A percentile compares a stretch with the other conserved stretches of the same genome.
These are phyloP conservation scores for Coemansia erecta DNA, from an alignment of 192 early-diverging fungal species.

Conservation along the genomic window DNA sequence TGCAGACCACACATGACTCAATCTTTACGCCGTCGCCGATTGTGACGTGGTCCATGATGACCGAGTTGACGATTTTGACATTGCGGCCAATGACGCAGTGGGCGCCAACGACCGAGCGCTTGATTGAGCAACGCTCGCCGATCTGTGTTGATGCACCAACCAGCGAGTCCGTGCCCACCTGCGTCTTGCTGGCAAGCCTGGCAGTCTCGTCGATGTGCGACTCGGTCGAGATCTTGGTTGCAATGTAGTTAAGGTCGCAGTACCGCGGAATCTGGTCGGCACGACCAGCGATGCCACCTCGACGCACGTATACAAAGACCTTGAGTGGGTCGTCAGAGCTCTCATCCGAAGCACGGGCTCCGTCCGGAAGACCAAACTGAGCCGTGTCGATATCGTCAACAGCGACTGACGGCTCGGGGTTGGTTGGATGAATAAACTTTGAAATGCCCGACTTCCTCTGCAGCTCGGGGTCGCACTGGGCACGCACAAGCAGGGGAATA, in stretches of 20 bases:
- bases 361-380: slow-evolving; percentile 27
- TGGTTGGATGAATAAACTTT: slow-evolving; percentile 33
- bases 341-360: slow-evolving; percentile 25
- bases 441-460: slow-evolving; percentile 31
- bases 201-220: slow-evolving; percentile 67
- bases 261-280: slow-evolving; percentile 82
- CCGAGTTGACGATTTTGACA: slow-evolving; percentile 92
- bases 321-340: slow-evolving; percentile 54
- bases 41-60: slow-evolving; percentile 93
- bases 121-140: slow-evolving; percentile 88
- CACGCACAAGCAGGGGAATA: slow-evolving; percentile 81
- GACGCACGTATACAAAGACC: slow-evolving; percentile 59
- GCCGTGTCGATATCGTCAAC: slow-evolving; percentile 35
- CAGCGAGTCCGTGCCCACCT: slow-evolving; percentile 87
- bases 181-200: slow-evolving; percentile 63
- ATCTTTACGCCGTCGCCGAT: slow-evolving; percentile 92
- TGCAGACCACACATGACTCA: slow-evolving; percentile 85
- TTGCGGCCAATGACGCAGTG: slow-evolving; percentile 96
- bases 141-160: slow-evolving; percentile 88
- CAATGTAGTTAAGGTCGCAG: slow-evolving; percentile 82
- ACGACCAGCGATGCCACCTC: slow-evolving; percentile 73
- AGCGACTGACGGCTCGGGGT: slow-evolving; percentile 25
- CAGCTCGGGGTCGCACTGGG: slow-evolving; percentile 78
- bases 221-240: slow-evolving; percentile 51
- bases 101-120: slow-evolving; percentile 89